Conservation (phyloP, 2,329 filamentous ascomycete genomes). For the Dissoconium aciculare region DNA sequence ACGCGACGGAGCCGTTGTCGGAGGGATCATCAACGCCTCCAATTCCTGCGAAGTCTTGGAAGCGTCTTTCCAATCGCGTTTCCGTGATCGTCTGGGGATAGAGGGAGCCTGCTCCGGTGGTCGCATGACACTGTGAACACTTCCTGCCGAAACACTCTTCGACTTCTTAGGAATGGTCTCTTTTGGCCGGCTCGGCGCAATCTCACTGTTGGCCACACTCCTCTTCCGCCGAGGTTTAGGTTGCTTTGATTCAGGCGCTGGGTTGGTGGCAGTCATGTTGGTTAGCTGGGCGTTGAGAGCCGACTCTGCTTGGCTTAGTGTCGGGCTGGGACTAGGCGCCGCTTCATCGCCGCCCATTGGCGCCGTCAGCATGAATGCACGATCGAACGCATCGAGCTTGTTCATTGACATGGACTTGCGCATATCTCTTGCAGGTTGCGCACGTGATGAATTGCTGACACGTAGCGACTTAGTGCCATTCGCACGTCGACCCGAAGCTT, state of each 20-base stretch:
- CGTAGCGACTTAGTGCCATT: constrained; percentile 4
- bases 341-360: constrained; percentile 6
- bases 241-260: neutral
- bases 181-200: neutral
- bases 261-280: constrained; percentile 8
- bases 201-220: no score
- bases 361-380: constrained; percentile 12
- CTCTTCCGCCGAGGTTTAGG: neutral
- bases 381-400: constrained; percentile 13
- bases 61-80: constrained; percentile 23
- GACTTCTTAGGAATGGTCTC: neutral
- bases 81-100: constrained; percentile 29
- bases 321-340: constrained; percentile 25
- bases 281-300: constrained; percentile 21
- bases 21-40: no score
- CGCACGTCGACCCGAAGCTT: neutral
- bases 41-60: no score
- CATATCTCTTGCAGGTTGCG: neutral
- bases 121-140: constrained; percentile 19
- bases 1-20: neutral
- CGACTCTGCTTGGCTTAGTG: constrained; percentile 32
- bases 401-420: constrained; percentile 10
- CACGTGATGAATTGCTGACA: neutral
- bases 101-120: constrained; percentile 22
- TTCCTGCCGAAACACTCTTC: constrained; percentile 12